phyloP scores from a whole-genome alignment of 192 early-diverging fungal genomes.

The Coemansia sp. region DNA sequence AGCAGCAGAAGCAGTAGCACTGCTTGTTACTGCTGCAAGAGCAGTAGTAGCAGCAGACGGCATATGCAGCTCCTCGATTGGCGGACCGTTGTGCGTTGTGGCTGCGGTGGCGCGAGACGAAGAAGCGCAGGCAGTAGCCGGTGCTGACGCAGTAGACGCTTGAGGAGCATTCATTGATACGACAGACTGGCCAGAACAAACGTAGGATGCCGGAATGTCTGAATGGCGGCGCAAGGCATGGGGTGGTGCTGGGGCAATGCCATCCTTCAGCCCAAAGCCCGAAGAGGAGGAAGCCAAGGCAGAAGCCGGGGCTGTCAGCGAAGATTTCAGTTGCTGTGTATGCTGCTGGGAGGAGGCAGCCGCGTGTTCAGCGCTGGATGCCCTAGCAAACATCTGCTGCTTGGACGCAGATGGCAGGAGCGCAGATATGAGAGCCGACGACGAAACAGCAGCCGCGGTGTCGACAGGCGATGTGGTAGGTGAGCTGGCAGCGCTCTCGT shows the following conservation, averaged over 20 bases:
- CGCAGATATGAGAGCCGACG: constrained; percentile 14
- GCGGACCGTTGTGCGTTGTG: neutral
- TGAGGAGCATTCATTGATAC: neutral
- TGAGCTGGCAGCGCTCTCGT: neutral
- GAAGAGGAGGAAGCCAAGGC: neutral
- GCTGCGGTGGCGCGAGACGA: constrained; percentile 4
- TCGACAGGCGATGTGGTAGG: neutral
- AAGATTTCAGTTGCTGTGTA: neutral
- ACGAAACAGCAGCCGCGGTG: neutral
- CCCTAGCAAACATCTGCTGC: constrained; percentile 2
- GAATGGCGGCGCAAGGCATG: constrained; percentile 35
- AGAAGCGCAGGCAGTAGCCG: constrained; percentile 5
- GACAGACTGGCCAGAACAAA: constrained; percentile 5
- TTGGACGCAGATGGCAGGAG: constrained; percentile 9
- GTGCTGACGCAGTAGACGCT: neutral
- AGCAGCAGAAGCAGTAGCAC: constrained; percentile 13
- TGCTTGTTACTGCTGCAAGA: constrained; percentile 4
- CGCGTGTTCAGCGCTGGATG: constrained; percentile 22
- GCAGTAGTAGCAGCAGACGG: constrained; percentile 10
- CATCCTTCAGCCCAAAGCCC: constrained; percentile 1
- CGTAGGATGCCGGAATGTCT: constrained; percentile 28
- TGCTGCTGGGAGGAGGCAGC: neutral
- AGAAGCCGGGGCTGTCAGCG: constrained; percentile 1
- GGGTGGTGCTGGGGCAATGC: neutral
- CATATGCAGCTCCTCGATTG: constrained; percentile 12